A percentile compares a stretch with the other conserved stretches of the same genome.
These are phyloP conservation scores for Penicillium rolfsii DNA, from an alignment of 2,329 filamentous ascomycete genomes.

Conservation along the genomic window DNA sequence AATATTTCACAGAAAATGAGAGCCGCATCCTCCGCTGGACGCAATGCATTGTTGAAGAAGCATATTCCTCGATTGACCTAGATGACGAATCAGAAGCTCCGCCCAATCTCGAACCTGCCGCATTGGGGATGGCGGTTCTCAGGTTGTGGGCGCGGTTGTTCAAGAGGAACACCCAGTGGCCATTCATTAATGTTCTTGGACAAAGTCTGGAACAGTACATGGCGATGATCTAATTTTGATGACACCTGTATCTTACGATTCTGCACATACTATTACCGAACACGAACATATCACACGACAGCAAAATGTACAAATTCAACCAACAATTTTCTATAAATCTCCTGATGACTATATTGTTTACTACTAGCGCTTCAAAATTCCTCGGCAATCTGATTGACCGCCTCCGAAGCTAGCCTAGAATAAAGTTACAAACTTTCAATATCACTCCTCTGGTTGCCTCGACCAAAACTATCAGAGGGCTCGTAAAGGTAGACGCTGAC, in stretches of 20 bases:
- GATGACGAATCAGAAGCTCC: slow-evolving; percentile 31
- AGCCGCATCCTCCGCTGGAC: slow-evolving; percentile 38
- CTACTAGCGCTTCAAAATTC: not conserved
- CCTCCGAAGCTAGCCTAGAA: not conserved
- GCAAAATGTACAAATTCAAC: not conserved
- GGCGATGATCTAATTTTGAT: slow-evolving; percentile 27
- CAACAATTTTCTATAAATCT: not conserved
- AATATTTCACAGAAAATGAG: slow-evolving; percentile 33
- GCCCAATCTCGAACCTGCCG: slow-evolving; percentile 30
- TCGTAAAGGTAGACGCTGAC: not conserved
- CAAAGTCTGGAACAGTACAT: slow-evolving; percentile 37
- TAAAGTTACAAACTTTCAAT: not conserved
- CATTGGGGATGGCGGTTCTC: slow-evolving; percentile 36
- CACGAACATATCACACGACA: not conserved
- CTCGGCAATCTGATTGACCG: not conserved
- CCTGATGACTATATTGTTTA: not conserved
- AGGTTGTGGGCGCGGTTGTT: slow-evolving; percentile 39
- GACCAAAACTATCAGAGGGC: not conserved
- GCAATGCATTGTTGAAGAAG: slow-evolving; percentile 38
- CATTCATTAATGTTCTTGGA: slow-evolving; percentile 39
- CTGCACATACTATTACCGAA: not conserved
- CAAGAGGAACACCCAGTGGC: slow-evolving; percentile 39
- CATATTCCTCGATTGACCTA: slow-evolving; percentile 38
- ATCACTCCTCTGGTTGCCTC: not conserved
- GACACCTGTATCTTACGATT: not conserved